These are phyloP conservation scores for Monosporascus cannonballus DNA, from an alignment of 2,329 filamentous ascomycete species.

Conservation along the genomic window DNA sequence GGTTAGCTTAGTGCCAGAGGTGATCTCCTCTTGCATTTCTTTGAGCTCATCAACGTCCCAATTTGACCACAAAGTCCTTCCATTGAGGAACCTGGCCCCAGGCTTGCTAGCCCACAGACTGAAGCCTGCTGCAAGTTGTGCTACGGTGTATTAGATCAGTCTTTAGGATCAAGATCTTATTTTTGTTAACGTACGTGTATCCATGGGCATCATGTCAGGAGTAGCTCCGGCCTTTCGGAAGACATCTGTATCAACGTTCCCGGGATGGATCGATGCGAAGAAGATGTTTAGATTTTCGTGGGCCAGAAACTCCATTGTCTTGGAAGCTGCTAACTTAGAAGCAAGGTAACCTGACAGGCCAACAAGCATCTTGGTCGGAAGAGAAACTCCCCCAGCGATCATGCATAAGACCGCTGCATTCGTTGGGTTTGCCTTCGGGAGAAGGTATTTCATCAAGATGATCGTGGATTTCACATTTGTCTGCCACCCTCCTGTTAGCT, in stretches of 20 bases:
- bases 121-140: slow-evolving; percentile 10
- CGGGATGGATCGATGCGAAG: slow-evolving; percentile 16
- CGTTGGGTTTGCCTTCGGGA: slow-evolving; percentile 3
- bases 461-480: slow-evolving; percentile 7
- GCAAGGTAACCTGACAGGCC: slow-evolving; percentile 9
- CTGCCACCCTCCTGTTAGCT: not conserved
- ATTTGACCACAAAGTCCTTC: slow-evolving; percentile 8
- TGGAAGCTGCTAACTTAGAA: slow-evolving; percentile 10
- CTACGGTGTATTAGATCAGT: not conserved
- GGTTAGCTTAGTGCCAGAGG: slow-evolving; percentile 3
- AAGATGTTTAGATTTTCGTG: slow-evolving; percentile 17
- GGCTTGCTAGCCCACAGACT: slow-evolving; percentile 9
- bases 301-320: slow-evolving; percentile 19
- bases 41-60: slow-evolving; percentile 16
- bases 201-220: slow-evolving; percentile 11
- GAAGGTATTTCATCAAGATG: slow-evolving; percentile 4
- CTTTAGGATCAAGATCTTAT: too few relatives aligned
- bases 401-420: slow-evolving; percentile 10
- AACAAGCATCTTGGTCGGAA: slow-evolving; percentile 3
- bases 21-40: slow-evolving; percentile 1
- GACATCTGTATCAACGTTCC: slow-evolving; percentile 16
- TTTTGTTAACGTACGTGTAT: slow-evolving; percentile 3
- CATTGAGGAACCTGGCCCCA: slow-evolving; percentile 10
- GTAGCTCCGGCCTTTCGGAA: slow-evolving; percentile 16
- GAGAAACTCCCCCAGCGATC: not conserved